Conservation (phyloP, 805 yeast genomes). For the Lachancea waltii region DNA sequence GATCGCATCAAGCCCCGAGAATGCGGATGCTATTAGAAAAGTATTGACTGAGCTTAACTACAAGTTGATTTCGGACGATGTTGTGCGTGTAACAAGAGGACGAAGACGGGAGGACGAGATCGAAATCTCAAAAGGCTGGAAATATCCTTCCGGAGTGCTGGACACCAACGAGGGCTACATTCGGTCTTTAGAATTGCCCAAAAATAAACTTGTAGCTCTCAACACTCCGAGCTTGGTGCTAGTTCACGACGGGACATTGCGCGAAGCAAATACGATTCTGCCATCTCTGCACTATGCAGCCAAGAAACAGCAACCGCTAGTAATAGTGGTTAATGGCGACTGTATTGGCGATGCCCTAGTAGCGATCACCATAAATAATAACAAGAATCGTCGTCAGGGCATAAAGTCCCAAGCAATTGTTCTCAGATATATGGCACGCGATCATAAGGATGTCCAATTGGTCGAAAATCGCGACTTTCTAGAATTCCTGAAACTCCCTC, state of each 20-base stretch:
- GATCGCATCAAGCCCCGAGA: conserved; percentile 10
- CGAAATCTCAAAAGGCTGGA: conserved; percentile 31
- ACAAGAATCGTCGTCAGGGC: conserved; percentile 24
- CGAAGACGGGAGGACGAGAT: conserved; percentile 22
- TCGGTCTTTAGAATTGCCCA: conserved; percentile 22
- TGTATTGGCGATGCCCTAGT: conserved; percentile 28
- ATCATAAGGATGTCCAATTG: conserved; percentile 14
- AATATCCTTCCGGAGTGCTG: conserved; percentile 22
- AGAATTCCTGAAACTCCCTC: conserved; percentile 25
- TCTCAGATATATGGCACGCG: conserved; percentile 18
- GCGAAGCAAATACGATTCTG: conserved; percentile 23
- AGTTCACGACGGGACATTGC: conserved; percentile 25
- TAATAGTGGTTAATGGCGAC: conserved; percentile 25
- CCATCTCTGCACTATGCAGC: conserved; percentile 26
- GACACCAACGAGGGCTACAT: conserved; percentile 27
- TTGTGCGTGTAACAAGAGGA: conserved; percentile 28
- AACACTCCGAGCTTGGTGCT: conserved; percentile 20
- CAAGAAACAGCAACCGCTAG: conserved; percentile 19
- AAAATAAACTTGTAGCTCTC: conserved; percentile 23
- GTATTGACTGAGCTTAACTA: conserved; percentile 23
- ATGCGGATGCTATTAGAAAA: conserved; percentile 15
- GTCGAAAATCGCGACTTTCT: conserved; percentile 24
- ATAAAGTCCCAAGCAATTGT: conserved; percentile 17
- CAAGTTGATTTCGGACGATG: conserved; percentile 24
- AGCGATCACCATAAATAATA: conserved; percentile 28